Evolutionary conservation across 73 alveolate genomes (phyloP).

Genomic region (Diophrys appendiculata): DNA sequence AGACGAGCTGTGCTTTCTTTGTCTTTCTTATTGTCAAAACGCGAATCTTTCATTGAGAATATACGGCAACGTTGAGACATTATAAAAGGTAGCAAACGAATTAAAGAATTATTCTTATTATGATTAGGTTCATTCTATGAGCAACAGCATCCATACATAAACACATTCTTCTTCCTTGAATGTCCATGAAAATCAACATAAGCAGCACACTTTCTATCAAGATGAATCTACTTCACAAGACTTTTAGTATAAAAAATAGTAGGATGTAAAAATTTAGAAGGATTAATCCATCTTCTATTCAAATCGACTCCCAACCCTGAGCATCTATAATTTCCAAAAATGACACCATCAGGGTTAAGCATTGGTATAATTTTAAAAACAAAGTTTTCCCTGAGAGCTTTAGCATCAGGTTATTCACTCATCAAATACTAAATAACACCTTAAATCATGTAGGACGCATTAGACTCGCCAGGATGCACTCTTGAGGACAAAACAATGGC

Average conservation of each 20-base stretch:
- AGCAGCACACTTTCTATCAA: slow-evolving; percentile 39
- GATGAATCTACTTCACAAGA: slow-evolving; percentile 58
- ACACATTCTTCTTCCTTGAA: slow-evolving; percentile 53
- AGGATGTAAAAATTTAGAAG: slow-evolving; percentile 81
- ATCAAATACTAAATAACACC: slow-evolving; percentile 79
- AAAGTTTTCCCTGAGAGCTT: slow-evolving; percentile 65
- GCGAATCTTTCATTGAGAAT: slow-evolving; percentile 45
- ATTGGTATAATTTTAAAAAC: slow-evolving; percentile 83
- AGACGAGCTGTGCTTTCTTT: slow-evolving; percentile 67
- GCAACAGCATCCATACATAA: slow-evolving; percentile 46
- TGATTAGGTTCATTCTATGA: slow-evolving; percentile 23
- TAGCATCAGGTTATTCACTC: slow-evolving; percentile 80
- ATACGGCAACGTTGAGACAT: slow-evolving; percentile 22
- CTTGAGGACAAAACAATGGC: slow-evolving; percentile 77
- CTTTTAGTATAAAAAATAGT: slow-evolving; percentile 72
- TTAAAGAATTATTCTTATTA: slow-evolving; percentile 21
- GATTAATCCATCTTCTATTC: slow-evolving; percentile 89
- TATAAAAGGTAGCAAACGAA: slow-evolving; percentile 45
- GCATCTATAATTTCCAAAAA: slow-evolving; percentile 91
- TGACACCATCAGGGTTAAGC: slow-evolving; percentile 98
- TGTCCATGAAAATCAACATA: slow-evolving; percentile 85
- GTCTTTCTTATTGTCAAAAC: slow-evolving; percentile 55
- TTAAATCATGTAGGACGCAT: slow-evolving; percentile 72
- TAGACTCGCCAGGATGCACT: slow-evolving; percentile 84
- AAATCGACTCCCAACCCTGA: slow-evolving; percentile 92